These are phyloP conservation scores for Hortiboletus flavorubellus DNA, from an alignment of 768 basidiomycete species.

Conservation along the genomic window DNA sequence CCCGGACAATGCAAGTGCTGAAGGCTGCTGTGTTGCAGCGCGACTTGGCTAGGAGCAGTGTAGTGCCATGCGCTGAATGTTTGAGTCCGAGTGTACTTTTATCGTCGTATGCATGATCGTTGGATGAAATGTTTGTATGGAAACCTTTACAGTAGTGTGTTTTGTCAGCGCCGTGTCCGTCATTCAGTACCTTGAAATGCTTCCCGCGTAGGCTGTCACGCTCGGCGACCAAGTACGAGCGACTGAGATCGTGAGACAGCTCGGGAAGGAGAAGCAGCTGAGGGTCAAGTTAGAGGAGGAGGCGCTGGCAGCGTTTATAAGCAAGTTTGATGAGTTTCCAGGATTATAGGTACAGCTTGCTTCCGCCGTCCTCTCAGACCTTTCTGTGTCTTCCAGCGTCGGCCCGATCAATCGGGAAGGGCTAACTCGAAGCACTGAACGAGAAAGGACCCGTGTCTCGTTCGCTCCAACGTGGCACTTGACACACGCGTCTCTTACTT, in stretches of 20 bases:
- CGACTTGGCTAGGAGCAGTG: not conserved
- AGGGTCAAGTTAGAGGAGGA: slow-evolving; percentile 66
- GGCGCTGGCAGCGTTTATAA: slow-evolving; percentile 76
- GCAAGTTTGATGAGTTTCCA: slow-evolving; percentile 76
- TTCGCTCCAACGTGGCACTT: no score
- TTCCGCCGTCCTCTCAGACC: slow-evolving; percentile 27
- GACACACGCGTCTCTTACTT: no score
- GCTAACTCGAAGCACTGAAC: no score
- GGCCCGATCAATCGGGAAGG: no score
- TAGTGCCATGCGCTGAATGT: not conserved
- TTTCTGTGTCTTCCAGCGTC: not conserved
- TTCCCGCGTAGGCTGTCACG: no score
- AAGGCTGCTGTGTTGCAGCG: not conserved
- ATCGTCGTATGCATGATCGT: not conserved
- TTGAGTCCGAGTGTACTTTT: not conserved
- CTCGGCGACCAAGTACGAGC: slow-evolving; percentile 54
- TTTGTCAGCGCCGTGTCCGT: no score
- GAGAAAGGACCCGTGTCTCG: no score
- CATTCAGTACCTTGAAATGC: no score
- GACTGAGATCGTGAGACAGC: slow-evolving; percentile 64
- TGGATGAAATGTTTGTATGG: no score
- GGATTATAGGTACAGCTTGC: slow-evolving; percentile 42
- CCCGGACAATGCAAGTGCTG: not conserved
- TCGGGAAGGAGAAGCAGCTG: slow-evolving; percentile 78
- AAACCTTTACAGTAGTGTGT: no score